Evolutionary conservation across 768 basidiomycete genomes (phyloP).

Genomic region (Tricholoma saponaceum): DNA sequence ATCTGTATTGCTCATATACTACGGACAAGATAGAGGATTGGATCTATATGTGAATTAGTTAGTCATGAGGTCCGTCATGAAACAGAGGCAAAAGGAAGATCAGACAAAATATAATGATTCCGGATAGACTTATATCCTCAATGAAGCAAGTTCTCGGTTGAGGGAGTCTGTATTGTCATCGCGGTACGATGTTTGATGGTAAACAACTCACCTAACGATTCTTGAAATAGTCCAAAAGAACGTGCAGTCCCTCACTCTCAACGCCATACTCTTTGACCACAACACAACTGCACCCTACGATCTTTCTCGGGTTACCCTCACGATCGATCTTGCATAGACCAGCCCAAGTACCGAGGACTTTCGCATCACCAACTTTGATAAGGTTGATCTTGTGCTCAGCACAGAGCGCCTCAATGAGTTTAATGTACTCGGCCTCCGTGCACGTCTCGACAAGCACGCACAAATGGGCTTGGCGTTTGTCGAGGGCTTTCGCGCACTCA

Average conservation of each 20-base stretch:
- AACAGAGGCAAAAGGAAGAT: slow-evolving; percentile 23
- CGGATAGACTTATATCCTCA: slow-evolving; percentile 83
- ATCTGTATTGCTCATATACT: not conserved
- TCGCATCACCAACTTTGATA: slow-evolving; percentile 98
- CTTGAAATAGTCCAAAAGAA: slow-evolving; percentile 95
- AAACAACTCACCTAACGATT: slow-evolving; percentile 54
- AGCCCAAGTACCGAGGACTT: slow-evolving; percentile 97
- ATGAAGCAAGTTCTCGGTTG: slow-evolving; percentile 63
- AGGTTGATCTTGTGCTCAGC: slow-evolving; percentile 99
- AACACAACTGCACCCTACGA: slow-evolving; percentile 90
- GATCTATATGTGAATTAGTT: not conserved
- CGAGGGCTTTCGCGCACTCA: slow-evolving; percentile 96
- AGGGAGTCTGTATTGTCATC: slow-evolving; percentile 96
- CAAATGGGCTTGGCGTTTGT: slow-evolving; percentile 97
- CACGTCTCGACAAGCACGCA: slow-evolving; percentile 99
- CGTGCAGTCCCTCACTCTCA: slow-evolving; percentile 93
- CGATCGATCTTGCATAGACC: slow-evolving; percentile 99
- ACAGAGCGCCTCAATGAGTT: slow-evolving; percentile 99
- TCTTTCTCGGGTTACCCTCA: slow-evolving; percentile 96
- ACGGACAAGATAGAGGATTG: not conserved
- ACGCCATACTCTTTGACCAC: slow-evolving; percentile 97
- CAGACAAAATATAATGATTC: slow-evolving; percentile 84
- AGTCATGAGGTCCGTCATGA: not conserved
- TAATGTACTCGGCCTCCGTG: slow-evolving; percentile 99
- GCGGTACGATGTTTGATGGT: slow-evolving; percentile 9